Base-by-base conservation (phyloP, 345 rosid genomes). In the Populus ilicifolia region DNA sequence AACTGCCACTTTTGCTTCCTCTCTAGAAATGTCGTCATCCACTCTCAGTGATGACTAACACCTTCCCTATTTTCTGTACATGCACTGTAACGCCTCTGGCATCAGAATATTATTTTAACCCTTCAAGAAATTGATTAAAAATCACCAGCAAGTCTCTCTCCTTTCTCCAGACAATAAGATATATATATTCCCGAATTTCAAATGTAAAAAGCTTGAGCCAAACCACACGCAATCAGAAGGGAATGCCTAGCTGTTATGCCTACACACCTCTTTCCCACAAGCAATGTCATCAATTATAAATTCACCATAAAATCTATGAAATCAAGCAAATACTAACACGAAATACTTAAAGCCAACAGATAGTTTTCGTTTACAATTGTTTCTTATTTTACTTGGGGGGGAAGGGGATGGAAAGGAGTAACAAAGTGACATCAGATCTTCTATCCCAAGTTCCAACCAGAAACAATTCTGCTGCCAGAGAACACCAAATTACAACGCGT, bases 1-100 rank as follows among this genome's bases (percentile, higher is more conserved):
- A 8, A 86, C 89, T 33, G 75, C 71, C 18, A 89, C 90, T 50
- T 86, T 86, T 68, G 86, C 86, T 18, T 88, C 89, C 39, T 86
- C 88, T 9, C 87, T 88, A 1, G 90, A 89, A 80, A 85, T 86
- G 81, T 86, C 84, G 71, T 87, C 88, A 14, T 88, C 88, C 71
- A 88, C 85, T 23, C 21, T 78, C 2, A 86, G 75, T 10, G 86
- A 85, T 76, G 83, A 85, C 71, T 79, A 77, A 79, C 62, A 16
- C 20, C 68, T 77, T 41, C 1, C 62, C 56, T 4, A 44, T 61
- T 66, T 67, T 11, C 63, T 68, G 68, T 67, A 67, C 73, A 67
- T 29, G 23, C 6, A 56, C 67, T 16, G 21, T 30, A 66, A 65
- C 41, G 73, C 33, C 72, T 72, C 72, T 41, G 29, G 65, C 43